These are phyloP conservation scores for Athelia psychrophila DNA, from an alignment of 1,284 basidiomycete species.

Conservation along the genomic window DNA sequence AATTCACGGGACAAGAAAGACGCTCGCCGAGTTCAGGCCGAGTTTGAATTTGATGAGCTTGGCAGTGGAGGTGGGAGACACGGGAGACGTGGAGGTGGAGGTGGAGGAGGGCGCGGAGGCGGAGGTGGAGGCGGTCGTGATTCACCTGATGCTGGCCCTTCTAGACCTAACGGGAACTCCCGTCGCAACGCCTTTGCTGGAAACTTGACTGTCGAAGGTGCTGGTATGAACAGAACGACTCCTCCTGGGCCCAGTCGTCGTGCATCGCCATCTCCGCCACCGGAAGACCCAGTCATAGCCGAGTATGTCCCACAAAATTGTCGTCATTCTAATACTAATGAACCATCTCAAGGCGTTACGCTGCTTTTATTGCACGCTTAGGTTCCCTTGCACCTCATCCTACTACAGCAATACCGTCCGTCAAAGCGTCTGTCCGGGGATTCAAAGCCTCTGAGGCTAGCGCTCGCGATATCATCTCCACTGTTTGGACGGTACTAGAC, in stretches of 20 bases:
- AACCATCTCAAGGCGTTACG: conserved; percentile 55
- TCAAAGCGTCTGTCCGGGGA: conserved; percentile 79
- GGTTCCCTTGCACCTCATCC: conserved; percentile 69
- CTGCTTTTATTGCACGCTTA: conserved; percentile 68
- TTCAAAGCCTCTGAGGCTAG: conserved; percentile 79
- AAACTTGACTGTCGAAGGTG: conserved; percentile 51
- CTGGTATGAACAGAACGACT: conserved; percentile 16
- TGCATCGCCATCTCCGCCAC: conserved; percentile 41
- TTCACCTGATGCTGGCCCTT: conserved; percentile 33
- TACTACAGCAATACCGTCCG: conserved; percentile 68
- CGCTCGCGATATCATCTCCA: conserved; percentile 84
- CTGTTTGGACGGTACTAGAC: conserved; percentile 84
- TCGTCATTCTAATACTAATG: conserved; percentile 1
- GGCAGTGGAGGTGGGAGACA: conserved; percentile 36
- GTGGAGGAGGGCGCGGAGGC: too few species aligned
- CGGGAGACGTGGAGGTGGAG: conserved; percentile 30
- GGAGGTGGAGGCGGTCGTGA: conserved; percentile 48
- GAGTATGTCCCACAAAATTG: conserved; percentile 41
- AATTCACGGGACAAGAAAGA: conserved; percentile 75
- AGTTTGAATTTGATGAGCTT: conserved; percentile 74
- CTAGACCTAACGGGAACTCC: conserved; percentile 32
- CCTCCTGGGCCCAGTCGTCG: conserved; percentile 33
- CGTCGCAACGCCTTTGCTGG: conserved; percentile 66
- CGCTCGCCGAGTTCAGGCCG: conserved; percentile 74
- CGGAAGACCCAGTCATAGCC: conserved; percentile 46